Percentiles rank a stretch among this genome's conserved stretches.
Conservation (phyloP, 805 yeast genomes). For the Metschnikowia matae region DNA sequence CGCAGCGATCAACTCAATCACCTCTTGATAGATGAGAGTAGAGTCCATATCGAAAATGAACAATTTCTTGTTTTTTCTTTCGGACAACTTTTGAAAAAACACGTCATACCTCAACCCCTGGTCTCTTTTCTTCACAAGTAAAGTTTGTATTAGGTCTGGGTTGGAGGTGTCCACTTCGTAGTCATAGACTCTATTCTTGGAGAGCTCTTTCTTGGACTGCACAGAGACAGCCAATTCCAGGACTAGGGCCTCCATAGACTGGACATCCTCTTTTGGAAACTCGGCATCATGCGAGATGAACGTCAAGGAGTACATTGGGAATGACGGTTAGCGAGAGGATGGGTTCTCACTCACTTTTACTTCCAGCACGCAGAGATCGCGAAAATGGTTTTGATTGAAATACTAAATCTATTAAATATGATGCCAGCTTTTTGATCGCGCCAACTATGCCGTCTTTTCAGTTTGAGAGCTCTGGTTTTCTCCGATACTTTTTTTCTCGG, state of each 20-base stretch:
- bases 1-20: conserved; percentile 91
- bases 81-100: conserved; percentile 25
- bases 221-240: conserved; percentile 10
- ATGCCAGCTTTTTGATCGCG: background rate
- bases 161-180: conserved; percentile 13
- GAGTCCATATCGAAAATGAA: conserved; percentile 98
- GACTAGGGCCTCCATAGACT: conserved; percentile 11
- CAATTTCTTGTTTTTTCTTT: conserved; percentile 44
- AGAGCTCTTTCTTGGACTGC: conserved; percentile 13
- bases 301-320: conserved; percentile 14
- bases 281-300: conserved; percentile 16
- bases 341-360: background rate
- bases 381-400: background rate
- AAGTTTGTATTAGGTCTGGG: conserved; percentile 12
- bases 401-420: background rate
- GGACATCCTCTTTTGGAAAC: conserved; percentile 9
- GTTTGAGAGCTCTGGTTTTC: background rate
- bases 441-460: background rate
- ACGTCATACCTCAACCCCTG: conserved; percentile 23
- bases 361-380: background rate
- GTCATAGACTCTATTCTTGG: conserved; percentile 18
- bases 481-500: background rate
- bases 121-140: conserved; percentile 12
- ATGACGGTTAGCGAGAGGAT: background rate
- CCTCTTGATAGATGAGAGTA: conserved; percentile 92